Evolutionary conservation across 257 asterid genomes (phyloP).

Genomic region (Solanum sejunctum): DNA sequence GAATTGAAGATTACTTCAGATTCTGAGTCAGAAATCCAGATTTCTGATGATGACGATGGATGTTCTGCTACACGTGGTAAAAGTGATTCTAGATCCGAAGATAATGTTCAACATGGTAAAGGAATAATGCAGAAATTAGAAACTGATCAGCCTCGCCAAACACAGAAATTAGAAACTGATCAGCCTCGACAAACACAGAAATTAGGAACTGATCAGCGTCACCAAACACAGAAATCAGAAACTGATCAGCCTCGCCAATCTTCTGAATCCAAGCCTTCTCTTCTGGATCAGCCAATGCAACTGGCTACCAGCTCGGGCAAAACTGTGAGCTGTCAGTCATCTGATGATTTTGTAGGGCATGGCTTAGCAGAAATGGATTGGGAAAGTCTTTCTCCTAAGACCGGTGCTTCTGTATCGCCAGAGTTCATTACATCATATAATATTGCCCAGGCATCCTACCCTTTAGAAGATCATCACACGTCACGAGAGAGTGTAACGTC

Average conservation of each 20-base stretch:
- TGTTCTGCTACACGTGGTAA: conserved; percentile 9
- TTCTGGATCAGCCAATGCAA: conserved; percentile 25
- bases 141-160: neutral
- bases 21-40: conserved; percentile 62
- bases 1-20: conserved; percentile 67
- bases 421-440: conserved; percentile 28
- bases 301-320: conserved; percentile 15
- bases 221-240: too few species aligned
- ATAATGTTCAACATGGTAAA: conserved; percentile 4
- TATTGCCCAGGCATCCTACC: conserved; percentile 4
- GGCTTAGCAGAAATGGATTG: conserved; percentile 26
- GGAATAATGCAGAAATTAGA: conserved; percentile 2
- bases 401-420: conserved; percentile 8
- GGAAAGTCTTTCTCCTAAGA: conserved; percentile 17
- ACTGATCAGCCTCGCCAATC: neutral
- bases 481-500: conserved; percentile 12
- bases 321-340: conserved; percentile 4
- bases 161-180: conserved; percentile 5
- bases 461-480: conserved; percentile 1
- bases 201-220: too few species aligned
- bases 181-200: neutral
- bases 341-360: conserved; percentile 7
- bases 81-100: conserved; percentile 3
- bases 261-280: conserved; percentile 13
- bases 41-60: conserved; percentile 65